Conservation (phyloP, 495 filamentous ascomycete genomes). For the Neurospora terricola region DNA sequence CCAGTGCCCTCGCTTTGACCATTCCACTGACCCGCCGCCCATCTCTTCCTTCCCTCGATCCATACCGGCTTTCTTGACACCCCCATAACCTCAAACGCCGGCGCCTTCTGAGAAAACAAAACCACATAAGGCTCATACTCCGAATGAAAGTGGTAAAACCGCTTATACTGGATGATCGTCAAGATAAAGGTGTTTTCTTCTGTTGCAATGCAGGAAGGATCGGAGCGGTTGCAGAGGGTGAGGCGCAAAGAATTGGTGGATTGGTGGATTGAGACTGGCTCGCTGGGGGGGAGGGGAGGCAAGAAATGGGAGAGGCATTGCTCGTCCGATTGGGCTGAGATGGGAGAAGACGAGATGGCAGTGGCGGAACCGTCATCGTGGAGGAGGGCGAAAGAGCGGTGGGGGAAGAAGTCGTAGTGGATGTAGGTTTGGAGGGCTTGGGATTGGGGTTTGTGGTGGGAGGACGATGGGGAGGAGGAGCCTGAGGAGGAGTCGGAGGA, state of each 20-base stretch:
- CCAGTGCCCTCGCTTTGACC: no score
- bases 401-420: slow-evolving; percentile 40
- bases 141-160: slow-evolving; percentile 30
- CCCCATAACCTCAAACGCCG: slow-evolving; percentile 35
- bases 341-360: slow-evolving; percentile 24
- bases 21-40: not conserved
- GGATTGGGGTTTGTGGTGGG: not conserved
- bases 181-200: slow-evolving; percentile 40
- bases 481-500: not conserved
- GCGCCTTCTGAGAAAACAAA: slow-evolving; percentile 32
- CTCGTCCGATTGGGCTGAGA: slow-evolving; percentile 19
- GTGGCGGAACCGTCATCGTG: slow-evolving; percentile 30
- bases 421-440: slow-evolving; percentile 24
- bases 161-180: slow-evolving; percentile 44
- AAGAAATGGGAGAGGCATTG: slow-evolving; percentile 33
- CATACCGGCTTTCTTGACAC: slow-evolving; percentile 41
- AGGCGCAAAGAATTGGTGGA: slow-evolving; percentile 45
- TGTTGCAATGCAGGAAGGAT: slow-evolving; percentile 27
- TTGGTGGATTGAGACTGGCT: slow-evolving; percentile 41
- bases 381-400: slow-evolving; percentile 36
- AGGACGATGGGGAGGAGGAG: not conserved
- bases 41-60: slow-evolving; percentile 32
- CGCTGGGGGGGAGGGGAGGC: slow-evolving; percentile 12
- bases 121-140: slow-evolving; percentile 47
- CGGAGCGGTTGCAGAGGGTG: slow-evolving; percentile 40